A percentile compares a stretch with the other conserved stretches of the same genome.
phyloP scores from a whole-genome alignment of 306 rosid species.

The Geum urbanum region DNA sequence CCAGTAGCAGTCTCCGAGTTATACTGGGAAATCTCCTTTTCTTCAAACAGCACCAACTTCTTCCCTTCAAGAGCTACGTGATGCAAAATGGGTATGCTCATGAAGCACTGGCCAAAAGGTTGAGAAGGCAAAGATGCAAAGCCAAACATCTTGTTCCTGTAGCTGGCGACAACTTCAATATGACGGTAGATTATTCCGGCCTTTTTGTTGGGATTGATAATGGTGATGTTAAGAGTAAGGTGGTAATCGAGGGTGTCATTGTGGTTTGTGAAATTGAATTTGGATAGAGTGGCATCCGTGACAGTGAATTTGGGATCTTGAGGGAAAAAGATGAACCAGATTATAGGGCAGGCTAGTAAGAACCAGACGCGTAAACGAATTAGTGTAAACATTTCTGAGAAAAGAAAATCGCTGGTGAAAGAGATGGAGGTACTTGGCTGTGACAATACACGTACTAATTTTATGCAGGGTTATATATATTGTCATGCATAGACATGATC shows the following conservation, averaged over 20 bases:
- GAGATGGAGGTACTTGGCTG: background rate
- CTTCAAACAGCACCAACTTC: background rate
- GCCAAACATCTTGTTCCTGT: slow-evolving; percentile 35
- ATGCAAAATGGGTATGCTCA: slow-evolving; percentile 30
- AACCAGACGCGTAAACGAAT: background rate
- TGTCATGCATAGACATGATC: too few relatives aligned
- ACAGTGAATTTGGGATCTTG: slow-evolving; percentile 41
- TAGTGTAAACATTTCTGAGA: background rate
- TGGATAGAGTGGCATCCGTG: slow-evolving; percentile 46
- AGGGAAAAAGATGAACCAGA: slow-evolving; percentile 55
- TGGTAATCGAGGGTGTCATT: slow-evolving; percentile 27
- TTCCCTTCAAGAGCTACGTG: slow-evolving; percentile 20
- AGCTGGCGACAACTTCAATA: slow-evolving; percentile 38
- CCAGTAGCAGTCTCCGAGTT: slow-evolving; percentile 10
- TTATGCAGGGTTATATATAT: background rate
- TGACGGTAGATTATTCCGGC: slow-evolving; percentile 40
- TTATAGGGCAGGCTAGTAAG: slow-evolving; percentile 23
- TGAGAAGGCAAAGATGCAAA: background rate
- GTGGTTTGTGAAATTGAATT: slow-evolving; percentile 30
- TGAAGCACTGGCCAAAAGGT: slow-evolving; percentile 48
- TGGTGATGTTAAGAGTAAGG: slow-evolving; percentile 22
- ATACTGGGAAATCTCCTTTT: background rate
- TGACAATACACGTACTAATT: background rate
- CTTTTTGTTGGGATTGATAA: slow-evolving; percentile 55
- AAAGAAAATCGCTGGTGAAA: background rate